Base-by-base conservation (phyloP, 768 basidiomycete species). In the Pisolithus marmoratus region DNA sequence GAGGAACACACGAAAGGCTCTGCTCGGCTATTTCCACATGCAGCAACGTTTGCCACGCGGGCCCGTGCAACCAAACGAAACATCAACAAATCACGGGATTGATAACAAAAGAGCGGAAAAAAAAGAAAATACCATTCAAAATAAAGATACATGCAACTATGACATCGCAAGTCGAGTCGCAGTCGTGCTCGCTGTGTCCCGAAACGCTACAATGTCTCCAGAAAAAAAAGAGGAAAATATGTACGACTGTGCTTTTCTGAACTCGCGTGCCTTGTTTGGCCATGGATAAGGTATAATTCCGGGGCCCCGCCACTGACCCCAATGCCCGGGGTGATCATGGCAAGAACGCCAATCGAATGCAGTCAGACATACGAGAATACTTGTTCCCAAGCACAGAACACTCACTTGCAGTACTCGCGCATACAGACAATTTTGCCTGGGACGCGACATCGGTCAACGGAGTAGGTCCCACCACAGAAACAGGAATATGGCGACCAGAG, bases 1-100 rank as follows among this genome's bases (percentile, higher is more conserved):
- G 68, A 70, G 67, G 68, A 70, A 59, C 60, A 66, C 66, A 59
- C 67, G 67, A 69, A n/a, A 70, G 67, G 68, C 66, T 68, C 61
- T 62, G 68, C 60, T 70, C 67, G 68, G 67, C 64, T 68, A 70
- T 68, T 68, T 68, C 67, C 67, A 68, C 58, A 60, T 65, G 63
- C 52, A 70, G 66, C 66, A 67, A 63, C 61, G 58, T 66, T 68
- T 70, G 67, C 67, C 67, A 68, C 67, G 67, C 64, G 67, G 67
- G 68, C 67, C 67, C 68, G 67, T 68, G 67, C 67, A 58, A 59
- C 62, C 36, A 67, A 67, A 68, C 64, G 64, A 68, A 67, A 63
- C 34, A 68, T 67, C 64, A 61, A 70, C 62, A 67, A 67, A 59
- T 44, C 59, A 66, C 49, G 63, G 56, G 58, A 42, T 50, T 58